phyloP scores from a whole-genome alignment of 2,329 filamentous ascomycete genomes.

The Paraconiothyrium sp. region DNA sequence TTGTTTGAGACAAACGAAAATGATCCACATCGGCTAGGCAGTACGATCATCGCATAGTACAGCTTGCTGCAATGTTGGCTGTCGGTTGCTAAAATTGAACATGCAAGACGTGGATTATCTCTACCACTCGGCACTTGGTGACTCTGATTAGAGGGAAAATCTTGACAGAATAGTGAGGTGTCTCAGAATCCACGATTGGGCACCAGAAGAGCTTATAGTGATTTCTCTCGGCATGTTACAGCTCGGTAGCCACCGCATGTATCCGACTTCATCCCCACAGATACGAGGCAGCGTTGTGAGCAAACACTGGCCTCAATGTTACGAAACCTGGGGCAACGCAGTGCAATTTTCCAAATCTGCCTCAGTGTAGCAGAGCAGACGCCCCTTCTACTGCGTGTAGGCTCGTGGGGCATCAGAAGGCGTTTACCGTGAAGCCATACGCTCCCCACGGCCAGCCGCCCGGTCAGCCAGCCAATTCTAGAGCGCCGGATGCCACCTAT shows the following conservation, averaged over 20 bases:
- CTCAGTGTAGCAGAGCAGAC: background rate
- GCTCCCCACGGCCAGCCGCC: constrained; percentile 13
- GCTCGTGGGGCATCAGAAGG: background rate
- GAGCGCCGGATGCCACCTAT: constrained; percentile 16
- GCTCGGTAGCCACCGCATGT: background rate
- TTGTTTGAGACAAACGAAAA: background rate
- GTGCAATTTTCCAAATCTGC: background rate
- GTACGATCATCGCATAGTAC: constrained; percentile 11
- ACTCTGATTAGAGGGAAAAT: constrained; percentile 1
- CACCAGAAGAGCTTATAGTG: background rate
- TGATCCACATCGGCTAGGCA: background rate
- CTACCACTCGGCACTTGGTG: background rate
- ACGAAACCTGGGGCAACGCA: background rate
- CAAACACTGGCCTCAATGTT: background rate
- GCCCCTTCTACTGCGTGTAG: background rate
- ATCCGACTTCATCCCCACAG: background rate
- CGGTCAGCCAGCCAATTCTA: constrained; percentile 16
- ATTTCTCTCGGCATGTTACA: background rate
- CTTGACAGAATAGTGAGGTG: background rate
- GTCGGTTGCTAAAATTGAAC: constrained; percentile 17
- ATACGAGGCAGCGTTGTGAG: background rate
- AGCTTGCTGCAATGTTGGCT: constrained; percentile 11
- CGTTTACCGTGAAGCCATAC: constrained; percentile 5
- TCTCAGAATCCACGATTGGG: background rate
- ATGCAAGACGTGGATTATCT: background rate